phyloP scores from a whole-genome alignment of 495 filamentous ascomycete genomes.

The Coniosporium apollinis region DNA sequence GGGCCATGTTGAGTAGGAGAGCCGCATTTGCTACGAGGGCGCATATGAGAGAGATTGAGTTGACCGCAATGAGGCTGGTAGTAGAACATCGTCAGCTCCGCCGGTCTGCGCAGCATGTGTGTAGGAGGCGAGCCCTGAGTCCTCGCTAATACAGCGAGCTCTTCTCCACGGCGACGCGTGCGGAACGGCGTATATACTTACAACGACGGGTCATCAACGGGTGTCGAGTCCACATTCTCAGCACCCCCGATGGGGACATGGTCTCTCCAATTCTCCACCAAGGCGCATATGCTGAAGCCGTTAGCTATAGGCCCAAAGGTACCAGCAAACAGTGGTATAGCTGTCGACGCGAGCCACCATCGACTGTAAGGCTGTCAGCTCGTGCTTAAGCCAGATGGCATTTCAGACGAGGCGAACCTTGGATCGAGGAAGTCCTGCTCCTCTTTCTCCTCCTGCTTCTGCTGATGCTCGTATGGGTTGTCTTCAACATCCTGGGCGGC shows the following conservation, averaged over 20 bases:
- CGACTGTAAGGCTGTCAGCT: conserved; percentile 36
- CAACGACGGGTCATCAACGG: conserved; percentile 72
- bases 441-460: conserved; percentile 17
- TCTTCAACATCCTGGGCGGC: conserved; percentile 31
- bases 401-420: conserved; percentile 26
- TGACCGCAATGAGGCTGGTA: conserved; percentile 48
- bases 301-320: conserved; percentile 73
- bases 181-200: conserved; percentile 14
- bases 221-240: too few relatives aligned
- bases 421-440: conserved; percentile 36
- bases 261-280: conserved; percentile 59
- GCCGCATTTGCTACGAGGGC: conserved; percentile 57
- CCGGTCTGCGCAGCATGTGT: too few relatives aligned
- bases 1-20: conserved; percentile 58
- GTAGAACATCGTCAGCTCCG: background rate
- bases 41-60: conserved; percentile 52
- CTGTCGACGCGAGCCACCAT: conserved; percentile 80
- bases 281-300: conserved; percentile 65
- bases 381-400: too few relatives aligned
- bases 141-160: too few relatives aligned
- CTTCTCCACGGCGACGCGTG: too few relatives aligned
- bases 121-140: too few relatives aligned
- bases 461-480: conserved; percentile 15
- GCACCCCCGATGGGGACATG: too few relatives aligned
- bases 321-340: conserved; percentile 64